Percentiles rank a stretch among this genome's conserved stretches.
phyloP scores from a whole-genome alignment of 768 basidiomycete species.

The Gymnopilus dilepis region DNA sequence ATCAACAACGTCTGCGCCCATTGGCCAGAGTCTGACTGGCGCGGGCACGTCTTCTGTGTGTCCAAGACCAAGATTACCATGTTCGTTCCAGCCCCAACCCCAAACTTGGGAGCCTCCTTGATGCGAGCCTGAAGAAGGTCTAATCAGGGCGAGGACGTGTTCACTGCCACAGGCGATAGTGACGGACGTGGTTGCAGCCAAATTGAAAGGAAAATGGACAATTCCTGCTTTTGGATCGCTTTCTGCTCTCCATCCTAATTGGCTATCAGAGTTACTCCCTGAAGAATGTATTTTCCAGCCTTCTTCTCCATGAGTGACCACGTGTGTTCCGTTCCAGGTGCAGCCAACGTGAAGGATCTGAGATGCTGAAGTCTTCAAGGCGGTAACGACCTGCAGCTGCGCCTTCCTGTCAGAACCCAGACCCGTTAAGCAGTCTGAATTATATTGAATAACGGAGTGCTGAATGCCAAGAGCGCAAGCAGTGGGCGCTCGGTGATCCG shows the following conservation, averaged over 20 bases:
- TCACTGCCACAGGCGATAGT: slow-evolving; percentile 81
- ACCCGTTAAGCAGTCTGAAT: slow-evolving; percentile 53
- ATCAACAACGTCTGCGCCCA: slow-evolving; percentile 7
- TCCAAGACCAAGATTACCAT: slow-evolving; percentile 87
- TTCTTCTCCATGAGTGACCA: slow-evolving; percentile 33
- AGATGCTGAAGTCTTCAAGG: slow-evolving; percentile 26
- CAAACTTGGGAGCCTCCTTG: slow-evolving; percentile 52
- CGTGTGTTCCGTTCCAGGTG: slow-evolving; percentile 85
- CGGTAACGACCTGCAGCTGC: slow-evolving; percentile 55
- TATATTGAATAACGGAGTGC: slow-evolving; percentile 58
- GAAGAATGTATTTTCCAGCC: slow-evolving; percentile 42
- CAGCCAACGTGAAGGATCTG: slow-evolving; percentile 46
- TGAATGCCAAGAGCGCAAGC: slow-evolving; percentile 47
- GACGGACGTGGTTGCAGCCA: slow-evolving; percentile 29
- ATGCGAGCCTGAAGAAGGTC: background rate
- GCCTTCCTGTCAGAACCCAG: slow-evolving; percentile 77
- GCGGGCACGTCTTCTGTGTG: slow-evolving; percentile 55
- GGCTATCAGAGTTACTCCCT: slow-evolving; percentile 66
- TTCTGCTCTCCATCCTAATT: slow-evolving; percentile 55
- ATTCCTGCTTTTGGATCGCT: slow-evolving; percentile 6
- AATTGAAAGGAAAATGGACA: slow-evolving; percentile 19
- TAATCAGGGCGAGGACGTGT: slow-evolving; percentile 64
- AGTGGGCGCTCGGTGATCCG: slow-evolving; percentile 24
- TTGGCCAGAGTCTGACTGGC: slow-evolving; percentile 63
- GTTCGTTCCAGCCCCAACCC: slow-evolving; percentile 99